A percentile compares a stretch with the other conserved stretches of the same genome.
Evolutionary conservation across 1,284 basidiomycete genomes (phyloP).

Genomic region (Meripilus lineatus): DNA sequence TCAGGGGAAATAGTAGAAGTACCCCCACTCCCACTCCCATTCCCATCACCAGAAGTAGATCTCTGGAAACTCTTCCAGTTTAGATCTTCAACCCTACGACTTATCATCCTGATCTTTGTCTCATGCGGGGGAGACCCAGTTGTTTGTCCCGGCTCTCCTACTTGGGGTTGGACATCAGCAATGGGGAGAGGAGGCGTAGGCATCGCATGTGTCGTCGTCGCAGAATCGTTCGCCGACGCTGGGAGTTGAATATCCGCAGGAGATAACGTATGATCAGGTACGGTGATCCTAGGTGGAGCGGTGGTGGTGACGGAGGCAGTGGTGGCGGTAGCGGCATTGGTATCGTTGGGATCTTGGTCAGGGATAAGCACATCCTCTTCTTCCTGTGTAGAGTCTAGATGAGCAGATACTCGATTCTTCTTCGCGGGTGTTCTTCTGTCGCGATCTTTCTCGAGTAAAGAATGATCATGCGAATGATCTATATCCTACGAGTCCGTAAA

Average conservation of each 20-base stretch:
- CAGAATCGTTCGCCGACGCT: background rate
- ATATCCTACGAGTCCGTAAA: constrained; percentile 36
- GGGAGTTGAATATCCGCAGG: too few species aligned
- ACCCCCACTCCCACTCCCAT: background rate
- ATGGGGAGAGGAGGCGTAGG: constrained; percentile 37
- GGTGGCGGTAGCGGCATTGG: constrained; percentile 10
- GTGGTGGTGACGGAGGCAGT: background rate
- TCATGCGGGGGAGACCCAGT: constrained; percentile 65
- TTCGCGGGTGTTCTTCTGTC: constrained; percentile 56
- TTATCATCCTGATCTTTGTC: constrained; percentile 70
- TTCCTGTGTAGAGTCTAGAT: constrained; percentile 59
- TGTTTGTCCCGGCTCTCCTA: constrained; percentile 6
- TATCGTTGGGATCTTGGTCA: background rate
- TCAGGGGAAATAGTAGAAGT: too few species aligned
- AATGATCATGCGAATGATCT: constrained; percentile 23
- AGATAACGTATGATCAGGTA: too few species aligned
- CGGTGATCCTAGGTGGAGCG: background rate
- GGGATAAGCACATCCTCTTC: constrained; percentile 32
- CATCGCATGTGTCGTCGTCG: background rate
- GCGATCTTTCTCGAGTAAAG: constrained; percentile 36
- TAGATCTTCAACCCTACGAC: constrained; percentile 71
- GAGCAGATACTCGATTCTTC: constrained; percentile 55
- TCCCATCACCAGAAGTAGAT: background rate
- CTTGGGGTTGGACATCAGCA: too few species aligned
- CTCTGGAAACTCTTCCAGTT: constrained; percentile 53